A percentile compares a stretch with the other conserved stretches of the same genome.
Evolutionary conservation across 2,329 filamentous ascomycete genomes (phyloP).

Genomic region (Calonectria crousiana): DNA sequence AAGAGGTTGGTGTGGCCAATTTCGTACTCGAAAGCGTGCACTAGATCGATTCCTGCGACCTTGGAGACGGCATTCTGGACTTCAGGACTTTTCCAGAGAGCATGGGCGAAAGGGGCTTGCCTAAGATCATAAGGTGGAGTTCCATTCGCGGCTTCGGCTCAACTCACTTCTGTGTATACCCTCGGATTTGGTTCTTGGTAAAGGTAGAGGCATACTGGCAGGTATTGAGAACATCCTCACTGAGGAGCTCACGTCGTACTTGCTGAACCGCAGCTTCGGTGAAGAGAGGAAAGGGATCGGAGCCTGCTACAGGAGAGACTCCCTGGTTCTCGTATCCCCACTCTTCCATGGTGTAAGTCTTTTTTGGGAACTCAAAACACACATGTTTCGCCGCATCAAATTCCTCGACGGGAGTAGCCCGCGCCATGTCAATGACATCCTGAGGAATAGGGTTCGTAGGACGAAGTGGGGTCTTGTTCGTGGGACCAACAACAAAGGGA

Average conservation of each 20-base stretch:
- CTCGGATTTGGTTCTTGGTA: slow-evolving; percentile 68
- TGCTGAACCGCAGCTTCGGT: not conserved
- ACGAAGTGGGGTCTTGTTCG: slow-evolving; percentile 43
- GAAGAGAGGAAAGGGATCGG: not conserved
- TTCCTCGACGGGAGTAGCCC: not conserved
- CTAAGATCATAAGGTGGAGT: not conserved
- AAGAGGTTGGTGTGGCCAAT: slow-evolving; percentile 68
- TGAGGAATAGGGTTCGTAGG: slow-evolving; percentile 35
- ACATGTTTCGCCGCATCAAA: slow-evolving; percentile 71
- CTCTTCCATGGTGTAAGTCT: slow-evolving; percentile 67
- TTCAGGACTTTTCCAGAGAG: slow-evolving; percentile 57
- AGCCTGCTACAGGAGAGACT: not conserved
- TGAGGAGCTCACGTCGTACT: not conserved
- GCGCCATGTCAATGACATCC: slow-evolving; percentile 23
- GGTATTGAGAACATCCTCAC: not conserved
- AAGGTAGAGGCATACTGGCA: slow-evolving; percentile 57
- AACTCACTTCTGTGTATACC: slow-evolving; percentile 59
- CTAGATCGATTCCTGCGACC: slow-evolving; percentile 67
- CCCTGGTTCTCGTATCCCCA: not conserved
- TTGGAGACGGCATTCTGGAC: slow-evolving; percentile 61
- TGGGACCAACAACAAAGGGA: slow-evolving; percentile 45
- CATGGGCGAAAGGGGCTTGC: slow-evolving; percentile 73
- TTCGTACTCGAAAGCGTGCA: slow-evolving; percentile 66
- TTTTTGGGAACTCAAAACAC: slow-evolving; percentile 61
- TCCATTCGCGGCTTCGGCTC: too few relatives aligned